These are phyloP conservation scores for Candida tropicalis DNA, from an alignment of 1,139 yeast genomes.

Conservation along the genomic window DNA sequence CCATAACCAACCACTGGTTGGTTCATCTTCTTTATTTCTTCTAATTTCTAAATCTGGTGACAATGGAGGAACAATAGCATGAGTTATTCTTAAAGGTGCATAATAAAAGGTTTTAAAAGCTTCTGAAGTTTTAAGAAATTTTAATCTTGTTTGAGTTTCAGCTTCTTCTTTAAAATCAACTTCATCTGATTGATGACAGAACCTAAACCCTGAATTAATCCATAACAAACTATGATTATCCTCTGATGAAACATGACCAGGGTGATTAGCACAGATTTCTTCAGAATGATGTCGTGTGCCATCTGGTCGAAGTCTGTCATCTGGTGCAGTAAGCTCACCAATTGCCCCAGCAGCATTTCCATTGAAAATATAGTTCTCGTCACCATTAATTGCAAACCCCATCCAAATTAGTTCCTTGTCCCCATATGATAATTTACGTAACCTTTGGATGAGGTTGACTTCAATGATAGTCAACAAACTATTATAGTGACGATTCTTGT, in stretches of 20 bases:
- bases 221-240: constrained; percentile 33
- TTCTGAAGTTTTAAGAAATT: constrained; percentile 21
- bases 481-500: constrained; percentile 43
- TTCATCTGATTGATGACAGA: constrained; percentile 16
- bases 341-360: constrained; percentile 52
- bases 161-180: constrained; percentile 28
- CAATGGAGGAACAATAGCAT: constrained; percentile 39
- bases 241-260: constrained; percentile 39
- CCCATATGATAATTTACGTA: constrained; percentile 50
- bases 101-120: constrained; percentile 31
- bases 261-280: constrained; percentile 42
- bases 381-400: constrained; percentile 55
- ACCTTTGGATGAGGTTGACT: constrained; percentile 41
- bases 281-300: constrained; percentile 25
- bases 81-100: constrained; percentile 24
- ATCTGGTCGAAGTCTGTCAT: constrained; percentile 28
- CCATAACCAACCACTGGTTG: constrained; percentile 36
- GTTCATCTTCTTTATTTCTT: constrained; percentile 31
- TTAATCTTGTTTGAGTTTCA: constrained; percentile 22
- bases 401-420: constrained; percentile 72
- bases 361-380: constrained; percentile 54
- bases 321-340: constrained; percentile 45
- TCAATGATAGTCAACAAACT: constrained; percentile 47
- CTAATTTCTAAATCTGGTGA: constrained; percentile 18
- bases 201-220: constrained; percentile 34